phyloP scores from a whole-genome alignment of 129 eudicot genomes.

The Flaveria trinervia region DNA sequence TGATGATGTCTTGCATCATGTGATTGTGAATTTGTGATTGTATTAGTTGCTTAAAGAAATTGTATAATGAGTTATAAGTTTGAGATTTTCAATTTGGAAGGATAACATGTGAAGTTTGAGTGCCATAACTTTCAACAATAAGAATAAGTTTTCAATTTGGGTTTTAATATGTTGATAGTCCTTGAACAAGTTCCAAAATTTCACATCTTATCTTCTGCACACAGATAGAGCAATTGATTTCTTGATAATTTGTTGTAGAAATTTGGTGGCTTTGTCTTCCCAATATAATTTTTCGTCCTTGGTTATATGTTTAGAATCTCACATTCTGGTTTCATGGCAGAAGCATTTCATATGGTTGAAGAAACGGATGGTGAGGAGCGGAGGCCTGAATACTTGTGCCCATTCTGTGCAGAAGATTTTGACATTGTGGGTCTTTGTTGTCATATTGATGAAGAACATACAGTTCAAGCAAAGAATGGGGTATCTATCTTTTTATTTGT shows the following conservation, averaged over 20 bases:
- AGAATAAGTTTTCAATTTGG: background rate
- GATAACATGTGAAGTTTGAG: background rate
- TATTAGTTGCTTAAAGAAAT: no score
- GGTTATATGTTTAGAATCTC: conserved; percentile 13
- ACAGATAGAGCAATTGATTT: background rate
- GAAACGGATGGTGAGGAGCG: conserved; percentile 60
- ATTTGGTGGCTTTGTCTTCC: background rate
- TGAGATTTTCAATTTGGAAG: no score
- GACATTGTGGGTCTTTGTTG: conserved; percentile 95
- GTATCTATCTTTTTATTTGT: conserved; percentile 33
- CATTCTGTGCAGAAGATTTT: conserved; percentile 89
- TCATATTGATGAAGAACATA: conserved; percentile 92
- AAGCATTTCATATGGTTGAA: conserved; percentile 60
- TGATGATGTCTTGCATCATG: no score
- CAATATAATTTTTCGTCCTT: background rate
- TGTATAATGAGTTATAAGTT: no score
- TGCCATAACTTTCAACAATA: background rate
- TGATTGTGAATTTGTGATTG: no score
- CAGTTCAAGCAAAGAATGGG: conserved; percentile 78
- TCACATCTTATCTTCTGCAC: background rate
- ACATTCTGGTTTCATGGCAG: conserved; percentile 34
- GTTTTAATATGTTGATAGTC: background rate
- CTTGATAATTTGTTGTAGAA: conserved; percentile 9
- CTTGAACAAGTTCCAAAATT: background rate
- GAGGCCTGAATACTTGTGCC: conserved; percentile 78